Evolutionary conservation across 768 basidiomycete species (phyloP).

Genomic region (Coprinopsis strossmayeri): DNA sequence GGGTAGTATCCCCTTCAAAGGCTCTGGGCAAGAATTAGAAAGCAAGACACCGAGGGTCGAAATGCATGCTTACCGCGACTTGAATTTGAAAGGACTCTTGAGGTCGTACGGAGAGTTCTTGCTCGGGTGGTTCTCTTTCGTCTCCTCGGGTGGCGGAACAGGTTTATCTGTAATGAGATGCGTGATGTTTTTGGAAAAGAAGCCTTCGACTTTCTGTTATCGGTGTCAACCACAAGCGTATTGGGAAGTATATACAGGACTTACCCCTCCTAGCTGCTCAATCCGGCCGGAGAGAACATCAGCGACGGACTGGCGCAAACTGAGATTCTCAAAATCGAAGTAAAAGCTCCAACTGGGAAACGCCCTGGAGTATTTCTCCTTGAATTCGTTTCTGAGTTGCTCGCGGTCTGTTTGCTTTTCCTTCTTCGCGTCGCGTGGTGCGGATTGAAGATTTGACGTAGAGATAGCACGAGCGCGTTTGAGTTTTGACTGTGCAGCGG

Average conservation of each 20-base stretch:
- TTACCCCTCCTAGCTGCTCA: slow-evolving; percentile 68
- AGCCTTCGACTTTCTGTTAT: slow-evolving; percentile 71
- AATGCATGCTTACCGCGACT: slow-evolving; percentile 36
- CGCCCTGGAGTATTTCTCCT: slow-evolving; percentile 74
- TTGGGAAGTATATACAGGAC: neutral
- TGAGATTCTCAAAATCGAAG: slow-evolving; percentile 60
- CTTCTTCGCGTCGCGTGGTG: slow-evolving; percentile 25
- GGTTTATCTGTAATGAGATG: slow-evolving; percentile 76
- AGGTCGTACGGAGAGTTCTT: slow-evolving; percentile 26
- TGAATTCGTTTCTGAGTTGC: slow-evolving; percentile 63
- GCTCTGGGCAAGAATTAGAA: slow-evolving; percentile 1
- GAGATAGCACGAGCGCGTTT: slow-evolving; percentile 18
- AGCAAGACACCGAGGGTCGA: neutral
- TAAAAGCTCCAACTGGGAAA: slow-evolving; percentile 85
- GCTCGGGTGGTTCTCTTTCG: slow-evolving; percentile 61
- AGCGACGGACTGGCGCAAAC: slow-evolving; percentile 28
- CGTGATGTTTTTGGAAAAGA: slow-evolving; percentile 82
- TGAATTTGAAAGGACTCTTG: slow-evolving; percentile 63
- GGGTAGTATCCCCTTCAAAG: slow-evolving; percentile 6
- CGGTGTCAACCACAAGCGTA: neutral
- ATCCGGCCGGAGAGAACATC: slow-evolving; percentile 51
- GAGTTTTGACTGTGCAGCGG: neutral
- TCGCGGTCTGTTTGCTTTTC: slow-evolving; percentile 47
- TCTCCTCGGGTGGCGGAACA: slow-evolving; percentile 24
- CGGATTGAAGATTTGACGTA: neutral